Base-by-base conservation (phyloP, 768 basidiomycete species). In the Rhodotorula kratochvilovae region DNA sequence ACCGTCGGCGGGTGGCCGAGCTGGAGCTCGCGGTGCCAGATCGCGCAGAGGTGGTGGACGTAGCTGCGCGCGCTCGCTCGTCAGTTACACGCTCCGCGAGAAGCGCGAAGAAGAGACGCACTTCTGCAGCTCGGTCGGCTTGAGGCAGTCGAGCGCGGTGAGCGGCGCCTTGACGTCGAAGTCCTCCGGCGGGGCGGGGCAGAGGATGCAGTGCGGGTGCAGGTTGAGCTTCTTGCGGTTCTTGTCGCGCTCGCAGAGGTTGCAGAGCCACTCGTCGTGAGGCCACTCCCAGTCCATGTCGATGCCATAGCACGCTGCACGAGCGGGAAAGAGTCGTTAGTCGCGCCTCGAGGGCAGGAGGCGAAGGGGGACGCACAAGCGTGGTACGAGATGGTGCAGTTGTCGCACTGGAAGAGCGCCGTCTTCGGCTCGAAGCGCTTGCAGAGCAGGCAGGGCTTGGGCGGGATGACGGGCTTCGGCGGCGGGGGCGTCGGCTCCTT, bases 1-100 rank as follows among this genome's bases (percentile, higher is more conserved):
- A 97, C 82, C 23, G 85, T 85, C 12, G 83, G 78, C 0, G 90
- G 86, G 76, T 94, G 89, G 33, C 90, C 87, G 79, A 90, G 95
- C 8, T 82, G 84, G n/a, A 93, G 81, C 77, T 97, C 94, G 7
- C 89, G 88, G 39, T 87, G 86, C 81, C 92, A 97, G 1, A 90
- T 87, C 5, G 93, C 86, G 82, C 95, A 98, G 7, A 96, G 81
- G 43, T 93, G 84, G 79, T 98, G 95, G 1, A 87, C 88, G 53
- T 58, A 76, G 64, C 77, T 78, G 57, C 7, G 25, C 19, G 50
- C 27, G 15, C n/a, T 27, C 11, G 33, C 17, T 29, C n/a, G 21
- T 17, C 54, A 33, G 3, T 25, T 21, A 4, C 43, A 19, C 2
- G 19, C 21, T 15, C 42, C 23, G 17, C 7, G 12, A 25, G 33